These are phyloP conservation scores for Knufia fluminis DNA, from an alignment of 2,329 filamentous ascomycete species.

Conservation along the genomic window DNA sequence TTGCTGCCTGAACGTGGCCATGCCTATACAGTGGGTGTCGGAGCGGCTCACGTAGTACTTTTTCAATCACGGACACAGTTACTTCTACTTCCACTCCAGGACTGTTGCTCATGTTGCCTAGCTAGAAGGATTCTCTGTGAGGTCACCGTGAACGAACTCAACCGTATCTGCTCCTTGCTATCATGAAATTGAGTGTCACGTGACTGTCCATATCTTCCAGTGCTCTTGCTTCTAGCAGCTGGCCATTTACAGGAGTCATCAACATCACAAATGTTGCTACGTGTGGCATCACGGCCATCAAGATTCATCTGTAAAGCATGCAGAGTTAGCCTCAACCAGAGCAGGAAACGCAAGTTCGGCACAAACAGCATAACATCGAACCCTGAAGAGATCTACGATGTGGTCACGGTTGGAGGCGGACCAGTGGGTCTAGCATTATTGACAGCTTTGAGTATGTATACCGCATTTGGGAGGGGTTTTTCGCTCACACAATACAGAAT, in stretches of 20 bases:
- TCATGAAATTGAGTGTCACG: too few species aligned
- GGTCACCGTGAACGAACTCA: too few species aligned
- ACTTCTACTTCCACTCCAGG: too few species aligned
- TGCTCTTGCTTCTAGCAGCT: too few species aligned
- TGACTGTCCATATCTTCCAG: too few species aligned
- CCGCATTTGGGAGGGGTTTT: not conserved
- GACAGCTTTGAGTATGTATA: conserved; percentile 59
- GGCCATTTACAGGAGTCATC: not conserved
- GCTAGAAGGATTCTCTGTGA: too few species aligned
- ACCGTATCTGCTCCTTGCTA: too few species aligned
- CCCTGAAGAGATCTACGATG: conserved; percentile 69
- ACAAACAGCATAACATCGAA: conserved; percentile 6
- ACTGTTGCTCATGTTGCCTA: too few species aligned
- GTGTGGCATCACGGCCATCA: conserved; percentile 2
- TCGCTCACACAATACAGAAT: conserved; percentile 44
- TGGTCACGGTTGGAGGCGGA: conserved; percentile 83
- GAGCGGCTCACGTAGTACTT: too few species aligned
- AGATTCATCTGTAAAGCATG: conserved; percentile 9
- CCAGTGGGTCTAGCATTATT: conserved; percentile 79
- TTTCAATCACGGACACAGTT: too few species aligned
- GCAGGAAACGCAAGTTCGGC: conserved; percentile 3
- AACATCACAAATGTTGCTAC: conserved; percentile 2
- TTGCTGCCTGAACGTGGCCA: too few species aligned
- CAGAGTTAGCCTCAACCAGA: not conserved
- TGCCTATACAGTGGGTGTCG: too few species aligned